Evolutionary conservation across 352 stramenopile species (phyloP), one percentile per base, ranked within the genome.

Genomic region (Phytophthora agathidicida): DNA sequence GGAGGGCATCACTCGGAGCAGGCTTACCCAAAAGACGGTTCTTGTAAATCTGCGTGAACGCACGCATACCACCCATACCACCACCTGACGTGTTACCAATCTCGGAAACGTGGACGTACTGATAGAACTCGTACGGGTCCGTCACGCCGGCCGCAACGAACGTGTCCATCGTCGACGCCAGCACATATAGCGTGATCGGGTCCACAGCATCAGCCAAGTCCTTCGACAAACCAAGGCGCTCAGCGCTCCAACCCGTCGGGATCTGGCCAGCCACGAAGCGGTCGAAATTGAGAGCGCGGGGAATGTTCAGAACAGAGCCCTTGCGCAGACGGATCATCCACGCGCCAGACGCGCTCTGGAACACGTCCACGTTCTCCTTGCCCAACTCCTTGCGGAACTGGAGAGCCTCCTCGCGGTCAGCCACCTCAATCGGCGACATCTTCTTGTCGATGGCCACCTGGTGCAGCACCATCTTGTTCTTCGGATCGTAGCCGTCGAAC

Each of bases 41-140:
- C 31, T 86, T 72, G 68, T 91, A 96, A 32, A 96, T 89, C 14
- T 83, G 68, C 43, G 84, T 88, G 27, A 95, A 74, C 5, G 82
- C 74, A 27, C 81, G 78, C 78, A 94, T 87, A 23, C 88, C 88
- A 42, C 88, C 86, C 73, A 95, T 89, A 26, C 82, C 86, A 51
- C 87, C 86, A 35, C 88, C 88, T 0, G 84, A 91, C 5, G 80
- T 91, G 75, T 96, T 96, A 13, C 88, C 88, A 24, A 96, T 61
- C 56, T 94, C 85, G 20, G 82, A 92, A 1, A 96, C 88, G 66
- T 96, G 88, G 11, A 96, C 83, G 63, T 96, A 96, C 65, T 95
- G 77, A 71, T 96, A 96, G 48, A 96, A 93, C 74, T 96, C 87
- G 65, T 96, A 96, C 45, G 88, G 88, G 38, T 96, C 87, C 2